Evolutionary conservation across 306 rosid species (phyloP), one percentile per base, ranked within the genome.

Genomic region (Vigna trinervia): DNA sequence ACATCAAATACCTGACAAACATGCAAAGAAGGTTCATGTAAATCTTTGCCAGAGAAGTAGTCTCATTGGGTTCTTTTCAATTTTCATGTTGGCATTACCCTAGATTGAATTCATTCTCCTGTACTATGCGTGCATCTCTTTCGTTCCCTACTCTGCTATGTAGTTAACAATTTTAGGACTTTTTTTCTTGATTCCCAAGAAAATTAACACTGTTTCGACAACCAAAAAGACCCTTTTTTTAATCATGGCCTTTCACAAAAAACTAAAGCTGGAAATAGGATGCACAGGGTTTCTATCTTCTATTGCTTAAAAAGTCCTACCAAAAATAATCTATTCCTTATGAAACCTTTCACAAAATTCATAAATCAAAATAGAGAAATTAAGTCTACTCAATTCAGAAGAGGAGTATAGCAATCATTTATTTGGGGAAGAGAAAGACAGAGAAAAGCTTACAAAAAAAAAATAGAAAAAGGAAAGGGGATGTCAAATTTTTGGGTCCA

Each of bases 1-100:
- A 77, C 51, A 82, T 72, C 79, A 64, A 70, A 52, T 41, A 61
- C 56, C 78, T 56, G 63, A 77, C 69, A 76, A 54, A 82, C 79
- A 77, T 72, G 85, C 51, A 54, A 78, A 65, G 78, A 81, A 77
- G 85, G 75, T 77, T 82, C 82, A 77, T 64, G 65, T 22, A 71
- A 77, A 71, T 77, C 32, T 82, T 82, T 36, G 78, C 17, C 79
- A 82, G 34, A 72, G 66, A 82, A 57, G n/a, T 77, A 57, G 12
- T 77, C 51, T 45, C 81, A 82, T 82, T 62, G 74, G 73, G 52
- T 38, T 71, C 81, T 76, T 74, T 76, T 70, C 38, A 71, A 30
- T 69, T 81, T 50, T 76, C 74, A 58, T 69, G 81, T 81, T 63
- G 77, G 53, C 43, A 69, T 59, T 78, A 23, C 15, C 48, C n/a